phyloP scores from a whole-genome alignment of 2,329 filamentous ascomycete genomes.

The Penicillium sp. region DNA sequence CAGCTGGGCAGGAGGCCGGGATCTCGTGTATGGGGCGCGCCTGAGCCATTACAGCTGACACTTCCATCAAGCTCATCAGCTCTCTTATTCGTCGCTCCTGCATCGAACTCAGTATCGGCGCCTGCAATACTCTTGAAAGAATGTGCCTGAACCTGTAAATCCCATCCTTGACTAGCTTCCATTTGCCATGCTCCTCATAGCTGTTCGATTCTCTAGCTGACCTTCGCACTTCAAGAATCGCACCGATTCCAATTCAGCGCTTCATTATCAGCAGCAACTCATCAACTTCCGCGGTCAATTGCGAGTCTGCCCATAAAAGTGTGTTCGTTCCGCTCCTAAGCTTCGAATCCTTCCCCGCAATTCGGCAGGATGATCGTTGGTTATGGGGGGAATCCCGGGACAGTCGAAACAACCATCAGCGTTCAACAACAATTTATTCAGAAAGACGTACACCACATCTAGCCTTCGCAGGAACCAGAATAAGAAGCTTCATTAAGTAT shows the following conservation, averaged over 20 bases:
- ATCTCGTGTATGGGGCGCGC: not conserved
- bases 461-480: not conserved
- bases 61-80: not conserved
- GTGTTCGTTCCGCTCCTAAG: not conserved
- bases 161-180: not conserved
- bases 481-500: not conserved
- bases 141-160: not conserved
- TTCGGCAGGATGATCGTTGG: not conserved
- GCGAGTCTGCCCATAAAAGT: not conserved
- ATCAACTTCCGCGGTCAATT: not conserved
- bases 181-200: not conserved
- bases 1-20: not conserved
- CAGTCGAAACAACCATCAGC: not conserved
- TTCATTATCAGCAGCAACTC: not conserved
- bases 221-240: not conserved
- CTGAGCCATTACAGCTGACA: not conserved
- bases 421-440: not conserved
- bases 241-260: not conserved
- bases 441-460: not conserved
- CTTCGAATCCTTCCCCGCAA: not conserved
- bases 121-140: not conserved
- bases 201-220: not conserved
- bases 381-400: slow-evolving; percentile 2
- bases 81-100: not conserved
- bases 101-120: not conserved